phyloP scores from a whole-genome alignment of 371 early-diverging fungal genomes.

The Thermomucor indicae-seudaticae region DNA sequence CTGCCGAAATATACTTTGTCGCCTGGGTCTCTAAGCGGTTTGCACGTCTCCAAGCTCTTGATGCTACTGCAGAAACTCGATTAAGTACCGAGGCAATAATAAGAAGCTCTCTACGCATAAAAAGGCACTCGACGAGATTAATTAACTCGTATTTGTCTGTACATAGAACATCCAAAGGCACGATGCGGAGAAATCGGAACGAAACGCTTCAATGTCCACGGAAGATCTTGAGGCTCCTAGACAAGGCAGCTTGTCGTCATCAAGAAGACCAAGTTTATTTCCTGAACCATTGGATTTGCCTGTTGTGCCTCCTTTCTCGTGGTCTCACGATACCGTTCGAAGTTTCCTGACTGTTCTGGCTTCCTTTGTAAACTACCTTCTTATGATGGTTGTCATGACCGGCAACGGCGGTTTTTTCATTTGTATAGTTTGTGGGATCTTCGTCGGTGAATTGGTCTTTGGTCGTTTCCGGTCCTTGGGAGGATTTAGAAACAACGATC shows the following conservation, averaged over 20 bases:
- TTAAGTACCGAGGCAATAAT: not conserved
- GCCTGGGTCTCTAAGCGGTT: constrained; percentile 32
- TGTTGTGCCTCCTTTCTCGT: constrained; percentile 43
- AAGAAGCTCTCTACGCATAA: too few relatives aligned
- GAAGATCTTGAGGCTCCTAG: too few relatives aligned
- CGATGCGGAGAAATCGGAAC: too few relatives aligned
- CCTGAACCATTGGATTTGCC: constrained; percentile 27
- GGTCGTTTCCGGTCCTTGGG: constrained; percentile 41
- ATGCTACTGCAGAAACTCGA: not conserved
- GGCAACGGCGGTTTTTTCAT: constrained; percentile 72
- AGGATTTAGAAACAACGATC: constrained; percentile 23
- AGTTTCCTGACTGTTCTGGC: constrained; percentile 44
- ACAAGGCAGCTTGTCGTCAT: too few relatives aligned
- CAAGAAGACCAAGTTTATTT: too few relatives aligned
- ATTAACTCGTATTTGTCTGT: too few relatives aligned
- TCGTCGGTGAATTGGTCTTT: constrained; percentile 64
- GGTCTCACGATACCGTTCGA: constrained; percentile 48
- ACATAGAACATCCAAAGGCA: too few relatives aligned
- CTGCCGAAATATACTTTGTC: constrained; percentile 47
- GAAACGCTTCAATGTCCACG: too few relatives aligned
- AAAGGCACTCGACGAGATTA: too few relatives aligned
- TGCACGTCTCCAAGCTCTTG: constrained; percentile 15
- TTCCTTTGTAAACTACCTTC: constrained; percentile 55
- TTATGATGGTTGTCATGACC: constrained; percentile 84
- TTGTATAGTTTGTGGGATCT: constrained; percentile 60